Conservation (phyloP, 2,329 filamentous ascomycete genomes). For the Akanthomyces muscarius region DNA sequence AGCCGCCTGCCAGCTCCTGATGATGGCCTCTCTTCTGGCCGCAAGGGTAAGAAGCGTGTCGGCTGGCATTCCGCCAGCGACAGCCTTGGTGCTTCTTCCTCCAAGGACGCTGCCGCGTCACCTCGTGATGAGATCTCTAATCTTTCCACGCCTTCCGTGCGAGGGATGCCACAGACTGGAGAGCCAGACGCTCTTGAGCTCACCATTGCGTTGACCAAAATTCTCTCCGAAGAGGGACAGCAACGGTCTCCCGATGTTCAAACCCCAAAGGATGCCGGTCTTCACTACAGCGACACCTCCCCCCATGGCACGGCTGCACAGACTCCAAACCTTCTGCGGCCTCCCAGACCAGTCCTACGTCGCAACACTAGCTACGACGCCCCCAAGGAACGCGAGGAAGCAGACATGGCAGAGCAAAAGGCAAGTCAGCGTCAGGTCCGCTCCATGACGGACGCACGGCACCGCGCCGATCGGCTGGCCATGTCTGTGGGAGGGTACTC, state of each 20-base stretch:
- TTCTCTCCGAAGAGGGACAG: slow-evolving; percentile 32
- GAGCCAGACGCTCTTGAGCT: slow-evolving; percentile 38
- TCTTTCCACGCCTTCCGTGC: slow-evolving; percentile 24
- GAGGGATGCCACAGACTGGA: slow-evolving; percentile 27
- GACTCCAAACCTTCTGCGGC: slow-evolving; percentile 10
- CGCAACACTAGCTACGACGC: slow-evolving; percentile 42
- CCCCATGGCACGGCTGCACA: slow-evolving; percentile 3
- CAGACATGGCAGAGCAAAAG: slow-evolving; percentile 36
- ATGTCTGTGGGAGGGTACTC: slow-evolving; percentile 37
- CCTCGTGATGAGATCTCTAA: slow-evolving; percentile 16
- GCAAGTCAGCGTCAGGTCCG: slow-evolving; percentile 36
- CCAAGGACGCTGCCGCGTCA: slow-evolving; percentile 16
- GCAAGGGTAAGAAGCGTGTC: slow-evolving; percentile 39
- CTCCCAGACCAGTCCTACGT: slow-evolving; percentile 32
- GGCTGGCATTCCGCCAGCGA: slow-evolving; percentile 34
- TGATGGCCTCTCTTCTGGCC: slow-evolving; percentile 28
- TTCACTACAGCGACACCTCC: slow-evolving; percentile 4
- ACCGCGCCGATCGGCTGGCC: slow-evolving; percentile 37
- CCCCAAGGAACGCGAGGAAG: slow-evolving; percentile 37
- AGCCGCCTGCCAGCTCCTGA: slow-evolving; percentile 21
- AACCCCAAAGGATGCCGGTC: not conserved
- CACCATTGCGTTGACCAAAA: slow-evolving; percentile 35
- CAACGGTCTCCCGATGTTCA: not conserved
- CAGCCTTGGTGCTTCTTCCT: slow-evolving; percentile 20
- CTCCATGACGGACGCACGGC: slow-evolving; percentile 38